These are phyloP conservation scores for Metarhizium rileyi DNA, from an alignment of 2,329 filamentous ascomycete genomes.

Conservation along the genomic window DNA sequence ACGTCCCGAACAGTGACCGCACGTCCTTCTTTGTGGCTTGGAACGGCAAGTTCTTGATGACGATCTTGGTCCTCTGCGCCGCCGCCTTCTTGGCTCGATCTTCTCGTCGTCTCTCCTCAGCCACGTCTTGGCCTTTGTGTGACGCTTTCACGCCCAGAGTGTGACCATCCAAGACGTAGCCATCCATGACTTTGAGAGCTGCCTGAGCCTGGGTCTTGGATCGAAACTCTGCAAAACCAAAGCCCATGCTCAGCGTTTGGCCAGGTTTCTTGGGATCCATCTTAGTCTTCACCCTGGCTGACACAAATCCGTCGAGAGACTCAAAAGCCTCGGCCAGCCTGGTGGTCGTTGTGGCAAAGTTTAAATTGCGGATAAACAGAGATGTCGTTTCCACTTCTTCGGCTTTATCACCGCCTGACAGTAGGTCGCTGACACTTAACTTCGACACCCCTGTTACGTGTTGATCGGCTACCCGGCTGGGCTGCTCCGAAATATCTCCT, in stretches of 20 bases:
- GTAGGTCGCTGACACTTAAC: slow-evolving; percentile 57
- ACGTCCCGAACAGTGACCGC: slow-evolving; percentile 72
- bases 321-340: slow-evolving; percentile 69
- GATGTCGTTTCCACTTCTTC: slow-evolving; percentile 60
- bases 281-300: slow-evolving; percentile 86
- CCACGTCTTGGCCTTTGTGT: slow-evolving; percentile 78
- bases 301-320: slow-evolving; percentile 77
- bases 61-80: slow-evolving; percentile 75
- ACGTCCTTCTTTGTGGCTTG: slow-evolving; percentile 91
- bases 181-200: slow-evolving; percentile 79
- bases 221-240: slow-evolving; percentile 86
- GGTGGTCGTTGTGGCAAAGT: slow-evolving; percentile 77
- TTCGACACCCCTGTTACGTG: slow-evolving; percentile 43
- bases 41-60: slow-evolving; percentile 97
- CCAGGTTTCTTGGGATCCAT: slow-evolving; percentile 83
- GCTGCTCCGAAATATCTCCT: slow-evolving; percentile 18
- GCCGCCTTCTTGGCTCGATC: slow-evolving; percentile 75
- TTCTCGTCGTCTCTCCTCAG: slow-evolving; percentile 73
- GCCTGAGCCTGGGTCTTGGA: slow-evolving; percentile 68
- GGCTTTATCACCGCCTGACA: slow-evolving; percentile 45
- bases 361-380: slow-evolving; percentile 87
- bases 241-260: slow-evolving; percentile 90
- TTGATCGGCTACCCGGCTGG: slow-evolving; percentile 20
- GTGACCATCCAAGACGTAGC: slow-evolving; percentile 77
- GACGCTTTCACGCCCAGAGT: slow-evolving; percentile 77